phyloP scores from a whole-genome alignment of 768 basidiomycete genomes.

The Pholiota microspora region DNA sequence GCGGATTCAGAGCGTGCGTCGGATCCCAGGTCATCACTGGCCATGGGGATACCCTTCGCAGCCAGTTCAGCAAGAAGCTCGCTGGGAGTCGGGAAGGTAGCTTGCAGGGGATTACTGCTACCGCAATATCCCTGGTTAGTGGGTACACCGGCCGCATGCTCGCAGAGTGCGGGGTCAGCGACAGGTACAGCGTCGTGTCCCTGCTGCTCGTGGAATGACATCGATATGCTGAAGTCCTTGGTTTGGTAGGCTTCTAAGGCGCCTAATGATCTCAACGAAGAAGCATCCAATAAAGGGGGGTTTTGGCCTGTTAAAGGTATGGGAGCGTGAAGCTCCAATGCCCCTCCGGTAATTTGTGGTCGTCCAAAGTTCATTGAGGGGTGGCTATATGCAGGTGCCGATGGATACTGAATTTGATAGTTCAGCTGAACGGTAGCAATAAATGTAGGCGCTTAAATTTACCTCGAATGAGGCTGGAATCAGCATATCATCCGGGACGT shows the following conservation, averaged over 20 bases:
- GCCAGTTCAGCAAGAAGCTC: constrained; percentile 54
- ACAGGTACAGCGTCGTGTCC: background rate
- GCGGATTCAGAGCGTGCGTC: constrained; percentile 37
- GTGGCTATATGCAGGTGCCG: background rate
- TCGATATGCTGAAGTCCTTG: background rate
- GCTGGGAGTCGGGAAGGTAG: constrained; percentile 63
- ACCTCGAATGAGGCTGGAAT: background rate
- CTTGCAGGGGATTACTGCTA: constrained; percentile 2
- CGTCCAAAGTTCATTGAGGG: background rate
- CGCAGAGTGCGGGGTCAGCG: background rate
- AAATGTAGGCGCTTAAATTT: background rate
- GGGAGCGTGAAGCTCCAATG: constrained; percentile 12
- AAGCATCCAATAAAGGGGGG: background rate
- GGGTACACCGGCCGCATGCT: background rate
- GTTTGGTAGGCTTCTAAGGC: background rate
- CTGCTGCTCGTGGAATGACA: background rate
- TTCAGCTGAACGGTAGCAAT: background rate
- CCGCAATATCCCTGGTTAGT: background rate
- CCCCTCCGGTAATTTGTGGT: background rate
- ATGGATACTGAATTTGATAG: background rate
- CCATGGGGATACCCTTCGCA: constrained; percentile 11
- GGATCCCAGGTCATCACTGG: constrained; percentile 11
- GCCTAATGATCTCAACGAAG: background rate
- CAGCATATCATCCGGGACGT: background rate
- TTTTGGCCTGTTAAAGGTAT: constrained; percentile 13